Evolutionary conservation across 2,329 filamentous ascomycete genomes (phyloP).

Genomic region (Xylariales sp.): DNA sequence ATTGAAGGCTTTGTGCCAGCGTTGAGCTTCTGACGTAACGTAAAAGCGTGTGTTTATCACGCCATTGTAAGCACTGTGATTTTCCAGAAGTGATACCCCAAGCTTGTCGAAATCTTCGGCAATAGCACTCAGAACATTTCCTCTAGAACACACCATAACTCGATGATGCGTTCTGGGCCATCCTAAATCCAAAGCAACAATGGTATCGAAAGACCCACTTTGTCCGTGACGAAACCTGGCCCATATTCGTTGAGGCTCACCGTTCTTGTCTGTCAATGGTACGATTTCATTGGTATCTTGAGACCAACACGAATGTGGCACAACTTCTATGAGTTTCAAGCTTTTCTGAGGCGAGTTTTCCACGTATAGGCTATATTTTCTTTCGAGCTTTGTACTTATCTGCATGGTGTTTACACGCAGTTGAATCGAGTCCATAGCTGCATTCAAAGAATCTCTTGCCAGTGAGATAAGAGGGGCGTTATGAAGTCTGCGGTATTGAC

Average conservation of each 20-base stretch:
- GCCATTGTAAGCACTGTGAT: not conserved
- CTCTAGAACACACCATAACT: not conserved
- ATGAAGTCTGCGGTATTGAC: not conserved
- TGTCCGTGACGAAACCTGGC: not conserved
- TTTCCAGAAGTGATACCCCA: not conserved
- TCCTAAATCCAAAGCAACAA: not conserved
- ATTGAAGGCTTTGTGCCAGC: not conserved
- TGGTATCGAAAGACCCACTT: not conserved
- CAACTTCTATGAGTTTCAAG: not conserved
- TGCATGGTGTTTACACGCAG: not conserved
- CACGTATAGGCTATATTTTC: not conserved
- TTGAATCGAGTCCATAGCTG: not conserved
- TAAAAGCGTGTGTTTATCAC: not conserved
- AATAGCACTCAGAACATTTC: not conserved
- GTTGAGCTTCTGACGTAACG: not conserved
- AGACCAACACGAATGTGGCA: not conserved
- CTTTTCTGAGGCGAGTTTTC: not conserved
- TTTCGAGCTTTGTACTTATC: not conserved
- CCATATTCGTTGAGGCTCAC: not conserved
- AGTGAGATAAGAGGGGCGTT: not conserved
- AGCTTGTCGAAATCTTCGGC: not conserved
- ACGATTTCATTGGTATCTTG: not conserved
- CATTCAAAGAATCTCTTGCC: not conserved
- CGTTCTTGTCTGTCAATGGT: not conserved
- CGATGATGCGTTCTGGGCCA: not conserved